Conservation (phyloP, 306 rosid genomes). For the Cucumis melo region DNA sequence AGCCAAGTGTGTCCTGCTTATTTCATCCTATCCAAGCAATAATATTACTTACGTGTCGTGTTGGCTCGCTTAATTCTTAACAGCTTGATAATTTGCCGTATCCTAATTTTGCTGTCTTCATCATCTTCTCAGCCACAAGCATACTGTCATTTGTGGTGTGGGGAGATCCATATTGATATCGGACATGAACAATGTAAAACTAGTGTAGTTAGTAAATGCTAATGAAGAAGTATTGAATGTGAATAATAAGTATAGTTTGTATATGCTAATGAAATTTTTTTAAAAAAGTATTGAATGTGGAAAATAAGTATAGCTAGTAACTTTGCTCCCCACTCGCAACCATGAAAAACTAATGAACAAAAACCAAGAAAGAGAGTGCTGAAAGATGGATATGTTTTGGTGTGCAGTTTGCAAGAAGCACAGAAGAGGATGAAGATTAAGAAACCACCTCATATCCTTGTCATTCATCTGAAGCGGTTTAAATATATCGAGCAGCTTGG, state of each 20-base stretch:
- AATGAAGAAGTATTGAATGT: background rate
- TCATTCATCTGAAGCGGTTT: constrained; percentile 95
- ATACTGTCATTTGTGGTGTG: background rate
- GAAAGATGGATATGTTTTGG: constrained; percentile 14
- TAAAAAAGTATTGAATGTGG: background rate
- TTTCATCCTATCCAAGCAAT: background rate
- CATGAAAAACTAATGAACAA: background rate
- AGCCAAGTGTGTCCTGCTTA: background rate
- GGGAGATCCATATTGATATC: background rate
- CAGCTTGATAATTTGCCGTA: background rate
- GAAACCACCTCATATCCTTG: constrained; percentile 90
- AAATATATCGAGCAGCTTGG: constrained; percentile 96
- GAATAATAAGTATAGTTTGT: background rate
- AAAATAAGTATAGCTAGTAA: background rate
- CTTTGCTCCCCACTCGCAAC: background rate
- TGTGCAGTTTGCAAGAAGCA: constrained; percentile 93
- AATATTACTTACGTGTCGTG: background rate
- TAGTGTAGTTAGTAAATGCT: background rate
- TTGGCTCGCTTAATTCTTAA: background rate
- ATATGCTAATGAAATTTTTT: background rate
- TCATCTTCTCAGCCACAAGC: background rate
- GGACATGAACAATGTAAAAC: background rate
- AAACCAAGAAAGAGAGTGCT: background rate
- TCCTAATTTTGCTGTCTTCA: background rate
- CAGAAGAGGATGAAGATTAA: constrained; percentile 99